Evolutionary conservation across 108 stramenopile species (phyloP).

Genomic region (Mediolabrus comicus): DNA sequence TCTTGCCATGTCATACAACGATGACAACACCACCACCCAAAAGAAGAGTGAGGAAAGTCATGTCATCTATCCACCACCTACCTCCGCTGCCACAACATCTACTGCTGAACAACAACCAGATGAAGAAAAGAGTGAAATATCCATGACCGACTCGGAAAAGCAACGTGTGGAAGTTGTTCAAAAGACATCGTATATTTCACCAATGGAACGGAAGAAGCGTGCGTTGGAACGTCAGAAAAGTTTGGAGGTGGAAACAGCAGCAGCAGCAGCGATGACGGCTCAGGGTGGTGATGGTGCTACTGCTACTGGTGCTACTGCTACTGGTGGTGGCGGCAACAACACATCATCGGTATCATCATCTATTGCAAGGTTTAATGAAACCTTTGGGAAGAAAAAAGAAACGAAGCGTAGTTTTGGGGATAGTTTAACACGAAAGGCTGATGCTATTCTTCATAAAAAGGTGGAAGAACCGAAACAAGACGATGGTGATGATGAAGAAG

Average conservation of each 20-base stretch:
- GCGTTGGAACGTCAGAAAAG: not conserved
- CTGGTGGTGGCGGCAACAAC: not conserved
- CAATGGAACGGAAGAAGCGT: constrained; percentile 4
- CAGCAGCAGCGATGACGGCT: not conserved
- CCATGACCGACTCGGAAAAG: not conserved
- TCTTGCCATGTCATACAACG: constrained; percentile 9
- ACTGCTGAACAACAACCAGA: too few relatives aligned
- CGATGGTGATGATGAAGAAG: not conserved
- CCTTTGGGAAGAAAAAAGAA: not conserved
- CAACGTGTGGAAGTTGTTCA: not conserved
- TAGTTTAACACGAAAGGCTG: not conserved
- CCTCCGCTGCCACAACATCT: not conserved
- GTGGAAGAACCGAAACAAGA: not conserved
- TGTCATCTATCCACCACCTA: too few relatives aligned
- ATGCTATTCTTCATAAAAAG: not conserved
- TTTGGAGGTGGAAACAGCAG: not conserved
- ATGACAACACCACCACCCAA: too few relatives aligned
- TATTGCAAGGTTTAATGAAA: not conserved
- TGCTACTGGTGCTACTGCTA: not conserved
- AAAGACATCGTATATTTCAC: not conserved
- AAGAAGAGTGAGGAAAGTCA: too few relatives aligned
- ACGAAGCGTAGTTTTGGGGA: not conserved
- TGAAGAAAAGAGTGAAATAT: not conserved
- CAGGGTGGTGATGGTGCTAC: not conserved
- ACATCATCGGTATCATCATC: not conserved